phyloP scores from a whole-genome alignment of 257 asterid species.

The Ilex asprella region DNA sequence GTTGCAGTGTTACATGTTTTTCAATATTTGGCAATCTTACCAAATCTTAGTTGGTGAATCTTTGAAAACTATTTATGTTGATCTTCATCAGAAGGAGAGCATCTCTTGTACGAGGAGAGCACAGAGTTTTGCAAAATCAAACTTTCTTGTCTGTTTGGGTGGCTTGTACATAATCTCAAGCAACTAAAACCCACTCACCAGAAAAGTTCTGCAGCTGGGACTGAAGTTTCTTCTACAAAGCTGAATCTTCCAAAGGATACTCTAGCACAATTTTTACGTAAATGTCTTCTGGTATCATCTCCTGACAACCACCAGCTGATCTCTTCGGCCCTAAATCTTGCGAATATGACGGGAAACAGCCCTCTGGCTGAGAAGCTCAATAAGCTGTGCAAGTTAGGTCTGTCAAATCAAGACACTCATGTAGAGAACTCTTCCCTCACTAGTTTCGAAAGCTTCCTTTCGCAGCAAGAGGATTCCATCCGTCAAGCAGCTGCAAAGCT shows the following conservation, averaged over 20 bases:
- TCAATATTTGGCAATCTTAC: background rate
- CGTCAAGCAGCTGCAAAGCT: slow-evolving; percentile 44
- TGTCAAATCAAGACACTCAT: slow-evolving; percentile 14
- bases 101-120: slow-evolving; percentile 17
- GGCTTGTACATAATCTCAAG: slow-evolving; percentile 43
- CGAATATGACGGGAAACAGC: slow-evolving; percentile 36
- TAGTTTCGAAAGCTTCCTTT: slow-evolving; percentile 21
- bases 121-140: slow-evolving; percentile 22
- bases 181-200: slow-evolving; percentile 17
- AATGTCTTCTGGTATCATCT: slow-evolving; percentile 49
- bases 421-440: slow-evolving; percentile 11
- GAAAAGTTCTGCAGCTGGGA: slow-evolving; percentile 30
- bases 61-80: slow-evolving; percentile 5
- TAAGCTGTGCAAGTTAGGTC: slow-evolving; percentile 34
- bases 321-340: slow-evolving; percentile 42
- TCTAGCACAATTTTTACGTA: slow-evolving; percentile 39
- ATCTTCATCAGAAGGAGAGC: slow-evolving; percentile 39
- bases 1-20: no score
- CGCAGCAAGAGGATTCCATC: slow-evolving; percentile 40
- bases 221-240: slow-evolving; percentile 23
- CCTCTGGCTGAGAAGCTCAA: slow-evolving; percentile 48
- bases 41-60: background rate
- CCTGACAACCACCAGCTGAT: slow-evolving; percentile 36
- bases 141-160: slow-evolving; percentile 46
- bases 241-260: slow-evolving; percentile 28